Percentiles rank a stretch among this genome's conserved stretches.
Conservation (phyloP, 345 rosid genomes). For the Leavenworthia alabamica region DNA sequence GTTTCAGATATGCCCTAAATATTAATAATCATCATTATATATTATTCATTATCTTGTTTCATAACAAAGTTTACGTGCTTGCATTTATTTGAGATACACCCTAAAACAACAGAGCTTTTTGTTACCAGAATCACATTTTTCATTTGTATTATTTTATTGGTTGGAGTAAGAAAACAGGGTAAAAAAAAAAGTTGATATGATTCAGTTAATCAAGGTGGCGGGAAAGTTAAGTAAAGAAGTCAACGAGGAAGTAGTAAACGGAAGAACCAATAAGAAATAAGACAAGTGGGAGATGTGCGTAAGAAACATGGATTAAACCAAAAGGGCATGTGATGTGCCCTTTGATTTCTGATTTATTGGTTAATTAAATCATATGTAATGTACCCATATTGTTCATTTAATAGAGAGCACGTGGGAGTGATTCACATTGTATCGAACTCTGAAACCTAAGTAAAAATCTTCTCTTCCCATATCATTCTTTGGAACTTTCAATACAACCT, state of each 20-base stretch:
- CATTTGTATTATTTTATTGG: background rate
- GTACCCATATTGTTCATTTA: conserved; percentile 20
- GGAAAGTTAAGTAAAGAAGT: conserved; percentile 12
- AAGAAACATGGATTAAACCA: conserved; percentile 31
- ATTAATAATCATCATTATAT: background rate
- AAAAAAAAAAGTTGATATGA: background rate
- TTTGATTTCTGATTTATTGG: background rate
- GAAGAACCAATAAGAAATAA: conserved; percentile 7
- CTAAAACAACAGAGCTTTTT: background rate
- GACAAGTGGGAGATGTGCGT: conserved; percentile 5
- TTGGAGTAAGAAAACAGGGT: conserved; percentile 19
- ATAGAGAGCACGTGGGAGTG: conserved; percentile 23
- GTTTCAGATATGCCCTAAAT: conserved; percentile 5
- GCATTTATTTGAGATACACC: background rate
- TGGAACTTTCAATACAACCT: conserved; percentile 29
- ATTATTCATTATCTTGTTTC: background rate
- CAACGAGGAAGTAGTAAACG: conserved; percentile 14
- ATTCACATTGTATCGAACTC: conserved; percentile 17
- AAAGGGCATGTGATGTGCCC: conserved; percentile 29
- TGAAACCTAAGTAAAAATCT: conserved; percentile 26
- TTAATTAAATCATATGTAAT: background rate
- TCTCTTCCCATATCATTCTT: conserved; percentile 21
- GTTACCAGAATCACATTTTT: background rate
- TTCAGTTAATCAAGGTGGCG: conserved; percentile 28
- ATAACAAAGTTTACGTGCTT: background rate